Evolutionary conservation across 371 early-diverging fungal genomes (phyloP).

Genomic region (Basidiobolus meristosporus): DNA sequence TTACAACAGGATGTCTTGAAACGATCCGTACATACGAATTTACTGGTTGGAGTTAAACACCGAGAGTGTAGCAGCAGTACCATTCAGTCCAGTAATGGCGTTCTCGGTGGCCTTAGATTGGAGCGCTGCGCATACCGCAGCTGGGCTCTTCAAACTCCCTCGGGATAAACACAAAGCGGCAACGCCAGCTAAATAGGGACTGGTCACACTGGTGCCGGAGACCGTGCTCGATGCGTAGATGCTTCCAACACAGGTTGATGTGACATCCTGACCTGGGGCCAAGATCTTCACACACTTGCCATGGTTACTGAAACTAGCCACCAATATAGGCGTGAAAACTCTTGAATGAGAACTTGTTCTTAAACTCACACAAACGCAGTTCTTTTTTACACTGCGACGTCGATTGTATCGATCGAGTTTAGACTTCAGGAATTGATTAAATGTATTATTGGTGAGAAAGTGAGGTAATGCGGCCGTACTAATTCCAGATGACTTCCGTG

Average conservation of each 20-base stretch:
- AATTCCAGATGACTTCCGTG: too few species aligned
- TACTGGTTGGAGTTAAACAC: not conserved
- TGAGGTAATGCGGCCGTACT: too few species aligned
- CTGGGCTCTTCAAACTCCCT: not conserved
- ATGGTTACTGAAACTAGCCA: conserved; percentile 52
- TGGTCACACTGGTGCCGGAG: conserved; percentile 25
- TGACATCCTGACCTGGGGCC: conserved; percentile 29
- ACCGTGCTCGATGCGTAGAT: conserved; percentile 10
- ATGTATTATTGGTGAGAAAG: too few species aligned
- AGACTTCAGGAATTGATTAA: too few species aligned
- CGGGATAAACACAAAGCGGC: conserved; percentile 5
- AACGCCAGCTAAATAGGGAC: conserved; percentile 20
- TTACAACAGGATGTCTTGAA: too few species aligned
- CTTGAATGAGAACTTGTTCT: too few species aligned
- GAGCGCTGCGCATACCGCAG: not conserved
- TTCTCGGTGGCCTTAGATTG: not conserved
- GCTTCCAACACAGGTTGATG: conserved; percentile 23
- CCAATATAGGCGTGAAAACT: too few species aligned
- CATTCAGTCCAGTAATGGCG: not conserved
- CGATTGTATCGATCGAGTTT: too few species aligned
- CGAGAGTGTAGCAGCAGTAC: not conserved
- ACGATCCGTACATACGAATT: too few species aligned
- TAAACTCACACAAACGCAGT: too few species aligned
- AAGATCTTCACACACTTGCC: conserved; percentile 53
- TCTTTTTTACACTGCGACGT: too few species aligned